A percentile compares a stretch with the other conserved stretches of the same genome.
Evolutionary conservation across 2,329 filamentous ascomycete species (phyloP).

Genomic region (Cordyceps fumosorosea): DNA sequence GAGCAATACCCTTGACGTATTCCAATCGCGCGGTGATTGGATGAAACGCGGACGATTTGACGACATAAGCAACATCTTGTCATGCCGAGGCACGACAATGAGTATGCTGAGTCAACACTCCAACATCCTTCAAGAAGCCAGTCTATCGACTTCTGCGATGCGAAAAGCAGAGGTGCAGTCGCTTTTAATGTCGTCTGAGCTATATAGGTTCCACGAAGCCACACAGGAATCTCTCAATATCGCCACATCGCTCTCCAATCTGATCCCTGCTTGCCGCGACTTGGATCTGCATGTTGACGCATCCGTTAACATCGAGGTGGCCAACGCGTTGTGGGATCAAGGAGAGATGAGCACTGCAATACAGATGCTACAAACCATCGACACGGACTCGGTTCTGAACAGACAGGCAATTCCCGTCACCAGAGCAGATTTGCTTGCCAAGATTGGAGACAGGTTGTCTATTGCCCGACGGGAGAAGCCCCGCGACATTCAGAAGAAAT

Average conservation of each 20-base stretch:
- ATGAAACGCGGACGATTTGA: slow-evolving; percentile 75
- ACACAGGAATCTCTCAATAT: slow-evolving; percentile 83
- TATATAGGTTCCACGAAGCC: slow-evolving; percentile 73
- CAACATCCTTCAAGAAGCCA: slow-evolving; percentile 54
- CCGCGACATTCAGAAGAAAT: slow-evolving; percentile 79
- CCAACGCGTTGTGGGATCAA: slow-evolving; percentile 89
- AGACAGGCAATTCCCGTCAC: slow-evolving; percentile 67
- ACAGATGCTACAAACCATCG: slow-evolving; percentile 72
- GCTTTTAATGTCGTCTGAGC: slow-evolving; percentile 66
- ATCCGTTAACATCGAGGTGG: slow-evolving; percentile 72
- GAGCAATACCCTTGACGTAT: slow-evolving; percentile 52
- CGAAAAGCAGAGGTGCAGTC: slow-evolving; percentile 68
- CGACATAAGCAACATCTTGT: slow-evolving; percentile 74
- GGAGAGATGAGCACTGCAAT: slow-evolving; percentile 87
- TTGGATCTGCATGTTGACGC: slow-evolving; percentile 73
- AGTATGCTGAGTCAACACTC: slow-evolving; percentile 68
- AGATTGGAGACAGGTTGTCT: slow-evolving; percentile 81
- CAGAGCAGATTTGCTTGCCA: slow-evolving; percentile 73
- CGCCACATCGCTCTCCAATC: slow-evolving; percentile 72
- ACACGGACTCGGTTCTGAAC: slow-evolving; percentile 51
- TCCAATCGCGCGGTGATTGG: slow-evolving; percentile 65
- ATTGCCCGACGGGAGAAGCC: slow-evolving; percentile 87
- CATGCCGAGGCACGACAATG: slow-evolving; percentile 75
- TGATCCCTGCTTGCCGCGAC: slow-evolving; percentile 62
- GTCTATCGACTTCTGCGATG: slow-evolving; percentile 55